Conservation (phyloP, 2,329 filamentous ascomycete species). For the Fusarium globosum region DNA sequence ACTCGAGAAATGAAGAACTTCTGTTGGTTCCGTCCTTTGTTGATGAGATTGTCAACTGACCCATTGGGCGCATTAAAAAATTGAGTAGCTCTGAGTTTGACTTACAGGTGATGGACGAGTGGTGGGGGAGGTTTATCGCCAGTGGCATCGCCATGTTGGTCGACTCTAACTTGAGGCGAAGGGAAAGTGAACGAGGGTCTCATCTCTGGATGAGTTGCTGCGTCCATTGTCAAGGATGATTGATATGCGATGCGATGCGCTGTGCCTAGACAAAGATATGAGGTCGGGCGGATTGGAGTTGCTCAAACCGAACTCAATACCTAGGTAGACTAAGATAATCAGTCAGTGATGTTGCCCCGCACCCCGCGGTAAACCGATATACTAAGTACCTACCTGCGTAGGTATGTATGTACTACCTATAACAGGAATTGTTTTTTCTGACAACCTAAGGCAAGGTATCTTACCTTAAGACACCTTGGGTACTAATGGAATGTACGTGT, state of each 20-base stretch:
- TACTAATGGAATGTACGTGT: neutral
- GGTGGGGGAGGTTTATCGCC: conserved; percentile 46
- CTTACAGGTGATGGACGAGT: conserved; percentile 57
- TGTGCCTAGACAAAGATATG: neutral
- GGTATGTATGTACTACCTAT: neutral
- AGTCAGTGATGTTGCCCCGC: conserved; percentile 37
- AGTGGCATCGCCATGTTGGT: conserved; percentile 44
- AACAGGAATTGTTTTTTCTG: neutral
- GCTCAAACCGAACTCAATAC: neutral
- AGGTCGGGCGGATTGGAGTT: neutral
- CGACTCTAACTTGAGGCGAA: conserved; percentile 48
- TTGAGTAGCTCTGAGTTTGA: conserved; percentile 39
- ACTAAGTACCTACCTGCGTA: neutral
- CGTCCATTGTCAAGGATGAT: conserved; percentile 37
- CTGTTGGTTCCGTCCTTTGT: conserved; percentile 57
- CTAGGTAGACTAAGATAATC: neutral
- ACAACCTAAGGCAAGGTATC: neutral
- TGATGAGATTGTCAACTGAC: conserved; percentile 8
- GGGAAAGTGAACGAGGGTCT: conserved; percentile 40
- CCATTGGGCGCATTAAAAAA: conserved; percentile 1
- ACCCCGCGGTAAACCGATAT: conserved; percentile 16
- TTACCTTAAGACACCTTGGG: neutral
- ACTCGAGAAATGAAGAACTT: conserved; percentile 58
- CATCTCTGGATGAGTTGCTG: conserved; percentile 33
- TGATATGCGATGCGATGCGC: neutral